phyloP scores from a whole-genome alignment of 208 protist genomes.

The Crithidia mellificae region DNA sequence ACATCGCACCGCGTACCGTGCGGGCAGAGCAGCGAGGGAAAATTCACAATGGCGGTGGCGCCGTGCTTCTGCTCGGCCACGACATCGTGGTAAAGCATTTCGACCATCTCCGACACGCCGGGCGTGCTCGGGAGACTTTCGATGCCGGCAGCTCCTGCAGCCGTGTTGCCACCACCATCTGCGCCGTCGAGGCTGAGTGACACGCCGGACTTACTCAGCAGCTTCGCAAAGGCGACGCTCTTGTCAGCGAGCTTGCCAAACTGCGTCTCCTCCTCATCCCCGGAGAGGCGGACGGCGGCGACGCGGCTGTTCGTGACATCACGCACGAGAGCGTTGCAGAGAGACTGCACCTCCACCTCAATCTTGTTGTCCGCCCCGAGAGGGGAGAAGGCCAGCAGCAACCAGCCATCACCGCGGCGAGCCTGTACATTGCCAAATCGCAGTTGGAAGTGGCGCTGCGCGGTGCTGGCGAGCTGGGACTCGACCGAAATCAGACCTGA shows the following conservation, averaged over 20 bases:
- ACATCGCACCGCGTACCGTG: constrained; percentile 77
- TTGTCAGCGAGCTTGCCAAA: constrained; percentile 52
- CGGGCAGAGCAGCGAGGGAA: constrained; percentile 73
- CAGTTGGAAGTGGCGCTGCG: constrained; percentile 85
- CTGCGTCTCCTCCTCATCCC: constrained; percentile 73
- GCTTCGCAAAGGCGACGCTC: constrained; percentile 55
- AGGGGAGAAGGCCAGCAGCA: constrained; percentile 69
- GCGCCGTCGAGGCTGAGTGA: constrained; percentile 13
- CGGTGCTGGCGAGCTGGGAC: constrained; percentile 77
- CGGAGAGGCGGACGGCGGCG: constrained; percentile 57
- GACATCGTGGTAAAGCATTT: constrained; percentile 86
- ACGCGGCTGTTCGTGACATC: constrained; percentile 63
- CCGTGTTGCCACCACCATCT: constrained; percentile 1
- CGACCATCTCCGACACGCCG: constrained; percentile 68
- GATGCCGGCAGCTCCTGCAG: constrained; percentile 27
- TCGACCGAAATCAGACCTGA: constrained; percentile 70
- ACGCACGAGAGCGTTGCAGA: constrained; percentile 73
- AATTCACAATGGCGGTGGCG: constrained; percentile 58
- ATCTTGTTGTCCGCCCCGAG: constrained; percentile 46
- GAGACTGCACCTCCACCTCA: constrained; percentile 68
- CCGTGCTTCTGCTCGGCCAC: constrained; percentile 51
- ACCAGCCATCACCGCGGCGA: constrained; percentile 78
- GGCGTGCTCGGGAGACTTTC: constrained; percentile 44
- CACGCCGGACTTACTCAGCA: constrained; percentile 45
- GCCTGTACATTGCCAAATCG: constrained; percentile 63